Percentiles rank a stretch among this genome's conserved stretches.
Conservation (phyloP, 352 stramenopile genomes). For the Phytopythium delawarense region DNA sequence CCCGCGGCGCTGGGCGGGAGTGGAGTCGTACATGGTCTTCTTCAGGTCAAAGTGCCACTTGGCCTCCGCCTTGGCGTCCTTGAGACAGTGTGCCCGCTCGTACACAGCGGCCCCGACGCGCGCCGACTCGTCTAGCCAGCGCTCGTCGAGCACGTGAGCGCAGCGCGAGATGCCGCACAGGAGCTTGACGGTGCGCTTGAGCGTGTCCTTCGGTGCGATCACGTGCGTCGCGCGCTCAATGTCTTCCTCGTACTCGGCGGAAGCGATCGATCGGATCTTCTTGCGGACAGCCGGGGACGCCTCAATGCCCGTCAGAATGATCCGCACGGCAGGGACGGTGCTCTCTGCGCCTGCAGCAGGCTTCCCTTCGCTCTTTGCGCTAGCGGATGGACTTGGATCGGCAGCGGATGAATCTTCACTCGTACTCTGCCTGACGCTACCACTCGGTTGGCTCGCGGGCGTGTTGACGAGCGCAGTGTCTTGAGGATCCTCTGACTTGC, state of each 20-base stretch:
- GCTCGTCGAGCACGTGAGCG: conserved; percentile 42
- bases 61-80: conserved; percentile 32
- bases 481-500: conserved; percentile 27
- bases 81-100: conserved; percentile 33
- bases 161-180: conserved; percentile 53
- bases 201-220: conserved; percentile 37
- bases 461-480: conserved; percentile 16
- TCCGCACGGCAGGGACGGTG: conserved; percentile 16
- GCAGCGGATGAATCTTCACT: neutral
- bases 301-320: conserved; percentile 56
- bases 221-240: conserved; percentile 48
- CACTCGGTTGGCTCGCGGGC: conserved; percentile 12
- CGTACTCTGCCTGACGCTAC: conserved; percentile 1
- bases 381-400: neutral
- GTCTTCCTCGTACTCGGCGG: conserved; percentile 42
- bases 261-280: conserved; percentile 38
- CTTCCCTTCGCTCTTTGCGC: neutral
- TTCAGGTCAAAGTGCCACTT: conserved; percentile 49
- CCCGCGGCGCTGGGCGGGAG: conserved; percentile 14
- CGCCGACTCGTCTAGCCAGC: conserved; percentile 43
- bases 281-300: conserved; percentile 29
- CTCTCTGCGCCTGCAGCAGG: neutral
- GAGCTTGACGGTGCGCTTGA: conserved; percentile 62
- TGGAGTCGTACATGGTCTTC: conserved; percentile 40
- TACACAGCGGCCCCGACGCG: conserved; percentile 13